Conservation (phyloP, 2,329 filamentous ascomycete genomes). For the Fusarium sp. region DNA sequence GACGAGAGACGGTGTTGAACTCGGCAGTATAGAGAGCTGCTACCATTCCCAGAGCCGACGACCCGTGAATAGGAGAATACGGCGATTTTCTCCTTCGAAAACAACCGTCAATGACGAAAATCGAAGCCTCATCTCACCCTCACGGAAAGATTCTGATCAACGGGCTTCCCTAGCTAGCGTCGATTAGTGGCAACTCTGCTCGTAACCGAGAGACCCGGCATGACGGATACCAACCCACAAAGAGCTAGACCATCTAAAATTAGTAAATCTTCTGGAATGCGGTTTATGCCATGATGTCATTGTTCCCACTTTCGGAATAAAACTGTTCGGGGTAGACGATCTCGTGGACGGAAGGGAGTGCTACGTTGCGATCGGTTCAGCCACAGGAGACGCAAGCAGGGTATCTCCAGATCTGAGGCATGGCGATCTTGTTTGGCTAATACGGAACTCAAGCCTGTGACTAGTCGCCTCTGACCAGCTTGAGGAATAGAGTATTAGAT, state of each 20-base stretch:
- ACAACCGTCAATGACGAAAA: neutral
- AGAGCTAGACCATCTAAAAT: slow-evolving; percentile 17
- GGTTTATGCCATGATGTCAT: slow-evolving; percentile 4
- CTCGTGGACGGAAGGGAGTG: neutral
- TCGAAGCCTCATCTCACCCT: neutral
- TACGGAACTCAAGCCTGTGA: neutral
- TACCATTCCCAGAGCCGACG: neutral
- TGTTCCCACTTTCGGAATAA: neutral
- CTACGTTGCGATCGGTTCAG: neutral
- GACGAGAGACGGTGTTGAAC: neutral
- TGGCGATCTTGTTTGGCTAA: neutral
- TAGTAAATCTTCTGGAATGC: slow-evolving; percentile 5
- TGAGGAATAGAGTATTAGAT: neutral
- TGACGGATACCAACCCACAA: slow-evolving; percentile 6
- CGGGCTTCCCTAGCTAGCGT: neutral
- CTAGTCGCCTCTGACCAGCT: neutral
- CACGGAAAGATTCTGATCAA: slow-evolving; percentile 12
- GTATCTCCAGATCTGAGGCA: neutral
- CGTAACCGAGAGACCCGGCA: slow-evolving; percentile 4
- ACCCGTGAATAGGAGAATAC: neutral
- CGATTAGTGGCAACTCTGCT: slow-evolving; percentile 1
- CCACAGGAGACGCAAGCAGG: neutral
- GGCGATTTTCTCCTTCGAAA: neutral
- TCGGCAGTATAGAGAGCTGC: neutral
- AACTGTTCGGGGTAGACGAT: neutral